Base-by-base conservation (phyloP, 148 eudicot species). In the Bassia scoparia region DNA sequence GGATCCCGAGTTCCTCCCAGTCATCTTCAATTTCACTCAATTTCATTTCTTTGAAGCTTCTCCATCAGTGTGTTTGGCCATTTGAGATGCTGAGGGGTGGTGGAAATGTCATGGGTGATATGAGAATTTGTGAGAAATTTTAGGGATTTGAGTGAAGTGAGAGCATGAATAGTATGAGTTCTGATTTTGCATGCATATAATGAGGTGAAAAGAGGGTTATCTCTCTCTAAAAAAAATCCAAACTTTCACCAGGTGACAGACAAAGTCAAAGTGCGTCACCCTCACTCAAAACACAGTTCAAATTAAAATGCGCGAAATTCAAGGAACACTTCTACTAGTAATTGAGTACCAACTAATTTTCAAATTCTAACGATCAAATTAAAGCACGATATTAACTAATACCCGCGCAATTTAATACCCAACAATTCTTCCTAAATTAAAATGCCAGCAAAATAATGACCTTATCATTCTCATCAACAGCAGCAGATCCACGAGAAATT, bases 401-500 rank as follows among this genome's bases (percentile, higher is more conserved):
- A 64, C 31, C 59, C 73, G 46, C 69, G 68, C 67, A 63, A 20
- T 49, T 33, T 23, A 12, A 0, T 52, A 9, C 17, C 26, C 41
- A 5, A 54, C n/a, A 75, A 74, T 69, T 13, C 66, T 37, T 30
- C 35, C 56, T 54, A 60, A 74, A 55, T 61, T 38, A 67, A 46
- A 56, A 35, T 43, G 55, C 17, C 11, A 17, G 15, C 8, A 20
- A 27, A 72, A 26, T 24, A 60, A 65, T 27, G 74, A 80, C 85
- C 81, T 80, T 75, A 43, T 75, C 80, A 59, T 38, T 67, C 58
- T 30, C 41, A 3, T 52, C n/a, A 21, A 38, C 67, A 3, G 48
- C 67, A 3, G 48, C 77, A 85, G 86, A 85, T 85, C 88, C 83
- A 35, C 44, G 66, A 12, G 76, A 66, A 74, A 80, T 78, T 4